Conservation (phyloP, 2,329 filamentous ascomycete genomes). For the Fusarium floridanum region DNA sequence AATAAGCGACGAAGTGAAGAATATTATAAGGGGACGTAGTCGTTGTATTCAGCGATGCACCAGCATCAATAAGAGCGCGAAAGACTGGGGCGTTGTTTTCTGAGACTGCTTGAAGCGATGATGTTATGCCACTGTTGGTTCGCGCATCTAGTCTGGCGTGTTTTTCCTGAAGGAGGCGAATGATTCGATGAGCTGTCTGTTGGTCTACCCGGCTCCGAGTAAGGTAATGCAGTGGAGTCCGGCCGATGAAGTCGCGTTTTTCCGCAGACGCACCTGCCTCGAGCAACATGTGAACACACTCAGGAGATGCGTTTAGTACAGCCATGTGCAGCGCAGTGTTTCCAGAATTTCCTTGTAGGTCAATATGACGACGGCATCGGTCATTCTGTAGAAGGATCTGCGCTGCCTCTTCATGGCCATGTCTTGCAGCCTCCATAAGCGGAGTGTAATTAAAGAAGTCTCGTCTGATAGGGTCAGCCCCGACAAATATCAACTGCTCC, state of each 20-base stretch:
- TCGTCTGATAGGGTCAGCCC: conserved; percentile 4
- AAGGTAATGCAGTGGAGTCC: neutral
- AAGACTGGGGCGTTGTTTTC: neutral
- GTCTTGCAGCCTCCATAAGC: accelerated
- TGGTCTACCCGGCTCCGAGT: accelerated
- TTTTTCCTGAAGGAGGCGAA: neutral
- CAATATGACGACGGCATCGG: neutral
- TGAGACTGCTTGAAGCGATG: accelerated
- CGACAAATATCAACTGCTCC: neutral
- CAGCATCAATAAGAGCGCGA: neutral
- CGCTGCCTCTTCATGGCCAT: accelerated
- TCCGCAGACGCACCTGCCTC: conserved; percentile 14
- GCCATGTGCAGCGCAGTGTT: neutral
- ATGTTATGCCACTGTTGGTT: accelerated
- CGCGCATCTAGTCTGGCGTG: conserved; percentile 2
- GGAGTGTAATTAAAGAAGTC: accelerated
- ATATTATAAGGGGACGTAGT: accelerated
- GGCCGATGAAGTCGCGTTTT: accelerated
- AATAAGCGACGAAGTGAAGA: accelerated
- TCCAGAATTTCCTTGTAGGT: accelerated
- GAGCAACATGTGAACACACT: conserved; percentile 14
- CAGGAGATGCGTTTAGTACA: accelerated
- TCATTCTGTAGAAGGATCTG: neutral
- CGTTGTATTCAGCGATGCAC: neutral
- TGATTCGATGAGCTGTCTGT: accelerated